phyloP scores from a whole-genome alignment of 805 yeast genomes.

The Spencermartinsiella europaea region DNA sequence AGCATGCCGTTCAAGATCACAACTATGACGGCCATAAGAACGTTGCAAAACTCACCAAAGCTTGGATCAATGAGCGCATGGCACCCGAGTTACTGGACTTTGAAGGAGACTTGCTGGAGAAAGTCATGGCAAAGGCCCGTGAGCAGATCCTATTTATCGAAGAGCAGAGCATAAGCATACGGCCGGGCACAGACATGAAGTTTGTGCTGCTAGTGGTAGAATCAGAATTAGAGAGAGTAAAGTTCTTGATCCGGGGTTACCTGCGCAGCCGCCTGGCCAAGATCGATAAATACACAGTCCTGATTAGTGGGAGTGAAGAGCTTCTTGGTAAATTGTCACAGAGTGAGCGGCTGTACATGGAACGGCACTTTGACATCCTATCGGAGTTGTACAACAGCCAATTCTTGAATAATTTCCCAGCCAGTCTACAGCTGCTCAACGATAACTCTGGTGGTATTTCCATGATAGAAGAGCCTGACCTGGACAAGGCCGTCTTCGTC shows the following conservation, averaged over 20 bases:
- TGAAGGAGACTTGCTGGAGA: conserved; percentile 52
- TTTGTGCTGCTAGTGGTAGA: conserved; percentile 80
- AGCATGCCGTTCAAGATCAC: neutral
- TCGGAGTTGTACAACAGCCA: conserved; percentile 61
- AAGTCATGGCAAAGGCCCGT: conserved; percentile 55
- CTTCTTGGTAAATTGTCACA: conserved; percentile 43
- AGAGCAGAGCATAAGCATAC: conserved; percentile 68
- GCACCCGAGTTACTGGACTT: conserved; percentile 84
- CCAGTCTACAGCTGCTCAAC: conserved; percentile 63
- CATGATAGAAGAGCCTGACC: conserved; percentile 78
- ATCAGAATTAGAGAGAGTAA: conserved; percentile 83
- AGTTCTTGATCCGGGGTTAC: conserved; percentile 74
- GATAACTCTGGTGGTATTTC: conserved; percentile 52
- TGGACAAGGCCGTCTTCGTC: conserved; percentile 73
- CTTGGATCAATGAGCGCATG: conserved; percentile 81
- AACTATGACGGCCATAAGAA: conserved; percentile 40
- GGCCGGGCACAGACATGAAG: conserved; percentile 50
- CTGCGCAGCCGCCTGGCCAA: conserved; percentile 67
- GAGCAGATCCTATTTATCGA: conserved; percentile 64
- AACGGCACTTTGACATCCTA: conserved; percentile 58
- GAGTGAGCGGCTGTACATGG: conserved; percentile 63
- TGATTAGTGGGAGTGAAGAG: conserved; percentile 44
- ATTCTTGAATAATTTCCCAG: conserved; percentile 65
- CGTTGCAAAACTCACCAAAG: conserved; percentile 43
- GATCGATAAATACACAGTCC: conserved; percentile 64